Conservation (phyloP, 2,329 filamentous ascomycete genomes). For the Fusarium aywerte region DNA sequence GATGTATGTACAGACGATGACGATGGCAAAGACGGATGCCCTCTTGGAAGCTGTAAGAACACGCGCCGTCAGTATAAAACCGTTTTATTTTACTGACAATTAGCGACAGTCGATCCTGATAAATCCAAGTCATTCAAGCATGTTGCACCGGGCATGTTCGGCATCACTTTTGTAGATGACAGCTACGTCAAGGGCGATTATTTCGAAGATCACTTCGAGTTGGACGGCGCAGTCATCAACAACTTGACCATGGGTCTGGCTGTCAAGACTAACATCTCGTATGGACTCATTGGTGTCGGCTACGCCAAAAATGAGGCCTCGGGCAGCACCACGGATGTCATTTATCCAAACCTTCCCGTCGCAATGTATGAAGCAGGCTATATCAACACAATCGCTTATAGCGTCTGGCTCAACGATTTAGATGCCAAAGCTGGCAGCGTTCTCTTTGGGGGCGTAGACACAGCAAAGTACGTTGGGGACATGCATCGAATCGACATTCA, state of each 20-base stretch:
- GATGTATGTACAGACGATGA: conserved; percentile 52
- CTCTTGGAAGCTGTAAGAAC: conserved; percentile 60
- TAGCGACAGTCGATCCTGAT: conserved; percentile 56
- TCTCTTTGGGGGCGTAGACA: conserved; percentile 84
- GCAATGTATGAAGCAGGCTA: conserved; percentile 70
- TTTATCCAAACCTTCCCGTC: conserved; percentile 71
- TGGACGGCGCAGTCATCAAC: conserved; percentile 62
- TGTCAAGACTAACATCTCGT: conserved; percentile 62
- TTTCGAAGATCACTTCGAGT: conserved; percentile 65
- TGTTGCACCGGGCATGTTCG: conserved; percentile 58
- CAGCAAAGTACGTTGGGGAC: conserved; percentile 74
- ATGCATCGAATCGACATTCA: conserved; percentile 70
- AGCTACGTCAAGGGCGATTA: conserved; percentile 68
- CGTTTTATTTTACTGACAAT: conserved; percentile 35
- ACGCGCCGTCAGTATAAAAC: neutral
- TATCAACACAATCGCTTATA: conserved; percentile 76
- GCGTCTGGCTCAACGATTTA: conserved; percentile 72
- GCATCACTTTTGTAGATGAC: conserved; percentile 71
- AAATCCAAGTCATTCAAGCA: conserved; percentile 60
- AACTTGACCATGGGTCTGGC: conserved; percentile 71
- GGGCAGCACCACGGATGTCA: conserved; percentile 43
- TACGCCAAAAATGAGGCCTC: conserved; percentile 66
- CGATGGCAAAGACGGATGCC: conserved; percentile 49
- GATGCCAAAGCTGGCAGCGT: conserved; percentile 74
- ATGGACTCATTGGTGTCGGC: conserved; percentile 70